These are phyloP conservation scores for Epithele typhae DNA, from an alignment of 768 basidiomycete species.

Conservation along the genomic window DNA sequence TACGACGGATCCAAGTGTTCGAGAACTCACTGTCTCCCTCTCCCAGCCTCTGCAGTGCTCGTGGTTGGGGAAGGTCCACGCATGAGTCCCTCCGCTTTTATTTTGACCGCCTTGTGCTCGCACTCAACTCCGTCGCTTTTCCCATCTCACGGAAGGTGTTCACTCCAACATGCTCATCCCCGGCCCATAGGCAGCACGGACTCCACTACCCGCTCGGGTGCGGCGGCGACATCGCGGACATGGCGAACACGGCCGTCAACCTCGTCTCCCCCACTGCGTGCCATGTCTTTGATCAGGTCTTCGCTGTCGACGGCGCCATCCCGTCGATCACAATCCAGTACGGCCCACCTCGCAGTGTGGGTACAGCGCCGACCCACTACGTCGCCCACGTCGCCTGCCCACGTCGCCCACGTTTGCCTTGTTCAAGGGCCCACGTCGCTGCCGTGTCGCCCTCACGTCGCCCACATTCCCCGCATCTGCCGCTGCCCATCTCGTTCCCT, in stretches of 20 bases:
- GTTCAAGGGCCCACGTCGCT: too few relatives aligned
- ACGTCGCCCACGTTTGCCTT: too few relatives aligned
- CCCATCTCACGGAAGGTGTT: constrained; percentile 52
- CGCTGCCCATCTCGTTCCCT: too few relatives aligned
- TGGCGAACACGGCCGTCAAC: constrained; percentile 71
- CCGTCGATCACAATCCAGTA: too few relatives aligned
- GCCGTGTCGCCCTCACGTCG: too few relatives aligned
- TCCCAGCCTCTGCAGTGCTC: constrained; percentile 62
- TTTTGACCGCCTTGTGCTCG: not conserved
- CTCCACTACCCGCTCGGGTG: constrained; percentile 43
- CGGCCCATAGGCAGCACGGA: constrained; percentile 74
- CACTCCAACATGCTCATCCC: constrained; percentile 86
- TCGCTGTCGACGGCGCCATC: constrained; percentile 73
- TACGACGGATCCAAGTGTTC: not conserved
- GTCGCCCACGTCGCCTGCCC: too few relatives aligned
- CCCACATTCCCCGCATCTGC: too few relatives aligned
- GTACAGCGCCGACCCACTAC: too few relatives aligned
- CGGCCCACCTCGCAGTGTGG: too few relatives aligned
- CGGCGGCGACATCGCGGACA: constrained; percentile 52
- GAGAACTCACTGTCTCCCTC: not conserved
- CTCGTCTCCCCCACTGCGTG: constrained; percentile 78
- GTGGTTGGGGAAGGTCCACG: constrained; percentile 93
- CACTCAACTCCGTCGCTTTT: not conserved
- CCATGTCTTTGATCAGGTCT: constrained; percentile 72
- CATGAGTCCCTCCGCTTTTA: constrained; percentile 17